Evolutionary conservation across 805 yeast species (phyloP), one percentile per base, ranked within the genome.

Genomic region (Metschnikowia sp.): DNA sequence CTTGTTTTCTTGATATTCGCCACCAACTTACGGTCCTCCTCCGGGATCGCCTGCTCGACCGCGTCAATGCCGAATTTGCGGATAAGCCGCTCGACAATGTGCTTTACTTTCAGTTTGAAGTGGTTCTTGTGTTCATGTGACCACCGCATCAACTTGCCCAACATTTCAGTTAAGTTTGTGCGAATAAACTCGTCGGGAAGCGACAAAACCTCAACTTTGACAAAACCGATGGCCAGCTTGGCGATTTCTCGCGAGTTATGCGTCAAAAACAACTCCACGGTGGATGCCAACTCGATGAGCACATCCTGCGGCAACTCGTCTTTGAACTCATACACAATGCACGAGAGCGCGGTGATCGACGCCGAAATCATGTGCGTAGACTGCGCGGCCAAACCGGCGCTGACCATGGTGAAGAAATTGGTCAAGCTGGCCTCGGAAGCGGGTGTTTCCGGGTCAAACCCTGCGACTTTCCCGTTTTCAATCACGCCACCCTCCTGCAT

Each of bases 341-440:
- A 84, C 39, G 96, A 84, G 45, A 92, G 73, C 0, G 97, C 95
- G 7, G 96, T 90, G 57, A 94, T 83, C 37, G 77, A 59, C n/a
- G 98, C 97, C 60, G 96, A 88, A 31, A 94, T 87, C 97, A 92
- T 92, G 70, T 92, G 96, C 32, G 95, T 92, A 30, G 94, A 79
- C 54, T 86, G 84, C 48, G 97, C 97, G 33, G 94, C 97, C 56
- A 95, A 75, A 72, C 99, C 99, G 29, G 97, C 99, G 66, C 92
- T 81, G 30, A 92, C 85, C 85, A 94, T 88, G 30, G 95, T 89
- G 72, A 92, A 88, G 63, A 76, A 91, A 67, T 91, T 97, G 39
- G 83, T 78, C 47, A 91, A 74, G 15, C 82, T 75, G 8, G 96
- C 94, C 43, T 75, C 73, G 9, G 83, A 72, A 50, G 79, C 79